These are phyloP conservation scores for Fimicolochytrium jonesii DNA, from an alignment of 192 early-diverging fungal genomes.

Conservation along the genomic window DNA sequence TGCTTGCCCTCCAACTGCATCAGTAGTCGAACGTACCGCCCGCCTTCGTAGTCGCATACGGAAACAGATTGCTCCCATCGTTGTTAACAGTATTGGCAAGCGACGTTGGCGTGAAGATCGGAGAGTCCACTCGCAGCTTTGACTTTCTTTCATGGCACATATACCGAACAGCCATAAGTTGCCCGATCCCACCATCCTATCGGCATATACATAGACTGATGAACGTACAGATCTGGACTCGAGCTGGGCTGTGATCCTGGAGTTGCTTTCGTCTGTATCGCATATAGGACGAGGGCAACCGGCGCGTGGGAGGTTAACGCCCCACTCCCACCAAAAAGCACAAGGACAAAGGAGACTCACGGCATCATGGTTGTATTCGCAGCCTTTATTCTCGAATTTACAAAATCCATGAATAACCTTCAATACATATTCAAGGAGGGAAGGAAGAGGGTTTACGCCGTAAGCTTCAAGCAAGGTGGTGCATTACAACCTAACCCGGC, in stretches of 20 bases:
- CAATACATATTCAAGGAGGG: neutral
- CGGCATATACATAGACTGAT: too few relatives aligned
- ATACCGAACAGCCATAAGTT: neutral
- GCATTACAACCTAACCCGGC: too few relatives aligned
- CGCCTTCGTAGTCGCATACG: too few relatives aligned
- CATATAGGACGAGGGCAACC: too few relatives aligned
- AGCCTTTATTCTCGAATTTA: constrained; percentile 77
- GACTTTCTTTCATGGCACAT: constrained; percentile 44
- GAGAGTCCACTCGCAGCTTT: constrained; percentile 64
- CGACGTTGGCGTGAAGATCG: constrained; percentile 64
- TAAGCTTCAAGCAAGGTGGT: neutral
- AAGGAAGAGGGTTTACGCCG: neutral
- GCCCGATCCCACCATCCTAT: neutral
- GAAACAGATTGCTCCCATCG: too few relatives aligned
- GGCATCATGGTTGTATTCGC: constrained; percentile 75
- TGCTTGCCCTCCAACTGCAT: too few relatives aligned
- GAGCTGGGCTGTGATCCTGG: neutral
- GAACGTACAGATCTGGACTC: constrained; percentile 24
- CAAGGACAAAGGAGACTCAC: constrained; percentile 37
- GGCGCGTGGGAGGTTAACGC: too few relatives aligned
- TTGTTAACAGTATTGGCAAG: too few relatives aligned
- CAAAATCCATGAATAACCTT: constrained; percentile 75
- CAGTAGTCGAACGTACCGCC: too few relatives aligned
- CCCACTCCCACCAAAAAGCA: neutral
- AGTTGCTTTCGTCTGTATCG: constrained; percentile 2